Base-by-base conservation (phyloP, 257 asterid genomes). In the Thymus quinquecostatus region DNA sequence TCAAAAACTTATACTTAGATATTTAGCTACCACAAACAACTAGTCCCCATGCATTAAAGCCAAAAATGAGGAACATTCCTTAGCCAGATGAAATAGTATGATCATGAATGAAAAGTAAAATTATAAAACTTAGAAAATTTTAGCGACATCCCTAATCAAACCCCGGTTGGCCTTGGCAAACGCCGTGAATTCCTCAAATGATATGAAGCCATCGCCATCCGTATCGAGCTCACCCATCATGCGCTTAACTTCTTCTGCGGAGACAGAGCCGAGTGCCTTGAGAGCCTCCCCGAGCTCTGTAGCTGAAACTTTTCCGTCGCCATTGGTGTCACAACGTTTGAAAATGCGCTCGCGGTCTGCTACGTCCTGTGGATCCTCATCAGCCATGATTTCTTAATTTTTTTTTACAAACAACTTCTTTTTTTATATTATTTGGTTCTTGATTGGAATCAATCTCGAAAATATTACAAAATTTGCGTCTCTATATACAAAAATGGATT, bases 181-280 rank as follows among this genome's bases (percentile, higher is more conserved):
- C 1, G 68, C 82, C 2, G 84, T 78, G 69, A 90, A 92, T 75
- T 92, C 98, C 0, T 88, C 69, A 29, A 75, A 82, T 3, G 97
- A 91, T 64, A 91, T 85, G 81, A 50, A 83, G 38, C 97, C 98
- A 53, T 93, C 96, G 0, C 93, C 92, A 78, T 93, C 86, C 1
- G 93, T 84, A 67, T 91, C 97, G 30, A 91, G 86, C 82, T 93
- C 98, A 27, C 66, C 81, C 97, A 93, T 89, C 94, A 93, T 87
- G 12, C 87, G 85, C 72, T 68, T 80, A 6, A 89, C 90, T 72
- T 93, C 97, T 1, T 87, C 96, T 0, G 83, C 66, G 0, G 94
- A 66, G 70, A 87, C 92, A 14, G 92, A 83, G 32, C 97, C 97
- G 0, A 93, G 82, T 8, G 81, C 55, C 79, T 89, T 88, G 76